Evolutionary conservation across 202 grass and related monocot genomes (phyloP).

Genomic region (Schoenoplectus triqueter): DNA sequence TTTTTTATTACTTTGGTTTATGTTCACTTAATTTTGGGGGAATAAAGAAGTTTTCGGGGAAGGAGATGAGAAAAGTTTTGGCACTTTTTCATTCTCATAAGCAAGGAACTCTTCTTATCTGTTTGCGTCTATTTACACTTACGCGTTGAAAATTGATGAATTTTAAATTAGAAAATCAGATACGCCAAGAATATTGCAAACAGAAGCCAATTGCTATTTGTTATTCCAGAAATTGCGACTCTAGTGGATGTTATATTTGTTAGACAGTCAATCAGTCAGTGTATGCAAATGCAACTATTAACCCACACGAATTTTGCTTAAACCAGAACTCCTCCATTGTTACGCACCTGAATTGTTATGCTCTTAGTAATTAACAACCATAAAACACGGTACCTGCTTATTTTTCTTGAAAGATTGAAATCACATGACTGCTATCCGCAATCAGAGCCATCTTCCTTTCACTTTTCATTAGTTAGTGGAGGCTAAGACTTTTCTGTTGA

Average conservation of each 20-base stretch:
- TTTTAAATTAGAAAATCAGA: constrained; percentile 5
- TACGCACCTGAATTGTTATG: not conserved
- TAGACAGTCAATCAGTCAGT: not conserved
- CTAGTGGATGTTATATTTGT: not conserved
- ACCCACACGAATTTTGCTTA: not conserved
- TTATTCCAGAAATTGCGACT: constrained; percentile 24
- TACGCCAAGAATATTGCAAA: constrained; percentile 21
- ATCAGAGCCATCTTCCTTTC: constrained; percentile 1
- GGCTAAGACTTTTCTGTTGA: constrained; percentile 1
- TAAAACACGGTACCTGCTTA: not conserved
- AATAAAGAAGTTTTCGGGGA: not conserved
- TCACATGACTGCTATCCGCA: not conserved
- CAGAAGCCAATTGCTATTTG: constrained; percentile 30
- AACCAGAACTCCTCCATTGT: not conserved
- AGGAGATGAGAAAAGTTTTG: not conserved
- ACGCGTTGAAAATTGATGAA: not conserved
- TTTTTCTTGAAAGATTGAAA: constrained; percentile 9
- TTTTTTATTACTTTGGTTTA: constrained; percentile 21
- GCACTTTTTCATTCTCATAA: constrained; percentile 12
- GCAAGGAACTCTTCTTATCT: constrained; percentile 13
- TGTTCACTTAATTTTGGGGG: not conserved
- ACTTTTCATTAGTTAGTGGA: constrained; percentile 9
- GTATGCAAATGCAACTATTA: not conserved
- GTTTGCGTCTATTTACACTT: not conserved
- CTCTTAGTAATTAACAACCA: constrained; percentile 5